Evolutionary conservation across 768 basidiomycete species (phyloP), one percentile per base, ranked within the genome.

Genomic region (Psilocybe cyanescens): DNA sequence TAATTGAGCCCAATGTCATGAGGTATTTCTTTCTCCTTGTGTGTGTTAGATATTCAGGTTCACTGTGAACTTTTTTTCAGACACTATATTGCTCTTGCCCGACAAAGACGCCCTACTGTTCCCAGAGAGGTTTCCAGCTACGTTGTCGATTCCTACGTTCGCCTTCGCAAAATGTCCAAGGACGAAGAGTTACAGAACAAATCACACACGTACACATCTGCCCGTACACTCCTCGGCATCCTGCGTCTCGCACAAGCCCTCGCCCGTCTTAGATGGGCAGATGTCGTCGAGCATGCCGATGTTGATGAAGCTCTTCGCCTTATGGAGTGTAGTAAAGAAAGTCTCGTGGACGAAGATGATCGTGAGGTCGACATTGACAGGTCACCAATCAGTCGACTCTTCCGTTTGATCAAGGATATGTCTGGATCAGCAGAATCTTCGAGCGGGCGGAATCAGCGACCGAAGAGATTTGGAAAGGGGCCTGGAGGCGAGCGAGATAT

Each of bases 281-380:
- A 90, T 68, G 78, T 78, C 2, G 97, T 99, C 44, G 88, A 88
- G 52, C 86, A 89, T 58, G 82, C 84, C 41, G 97, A 99, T 71
- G 95, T 99, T 11, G 95, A 99, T 70, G 97, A 99, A 76, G 97
- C 97, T 2, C 80, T 99, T 63, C 88, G 97, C 41, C 79, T 99
- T 62, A 99, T 99, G 96, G 94, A 95, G 61, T 94, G 92, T 67
- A 94, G 92, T 77, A 99, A 99, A 75, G 91, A 93, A 70, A 94
- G 90, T 69, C 78, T 99, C 67, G 81, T 87, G 57, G 93, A 96
- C 48, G 93, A 94, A 9, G 85, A 86, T 17, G 89, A 90, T 46
- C 81, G 82, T 47, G 89, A 87, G 35, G 76, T 78, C 30, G 90
- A 90, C 35, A 80, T 81, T 3, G 97, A 99, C 71, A 85, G 86